Evolutionary conservation across 1,284 basidiomycete genomes (phyloP).

Genomic region (Agroathelia rolfsii): DNA sequence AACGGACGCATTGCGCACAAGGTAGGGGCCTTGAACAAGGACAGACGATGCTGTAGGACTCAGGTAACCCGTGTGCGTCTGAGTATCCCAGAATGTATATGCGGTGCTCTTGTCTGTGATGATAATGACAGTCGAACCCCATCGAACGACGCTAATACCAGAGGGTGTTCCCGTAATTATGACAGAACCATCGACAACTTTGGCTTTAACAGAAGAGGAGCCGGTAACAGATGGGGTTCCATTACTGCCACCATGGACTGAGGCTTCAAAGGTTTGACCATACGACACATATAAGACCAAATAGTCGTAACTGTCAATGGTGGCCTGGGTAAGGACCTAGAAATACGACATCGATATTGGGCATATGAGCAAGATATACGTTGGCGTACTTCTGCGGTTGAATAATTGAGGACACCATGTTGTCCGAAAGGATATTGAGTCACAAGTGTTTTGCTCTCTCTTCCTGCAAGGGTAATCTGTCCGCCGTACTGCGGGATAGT

Average conservation of each 20-base stretch:
- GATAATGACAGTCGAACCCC: slow-evolving; percentile 23
- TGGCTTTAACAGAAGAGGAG: too few species aligned
- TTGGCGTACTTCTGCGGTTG: too few species aligned
- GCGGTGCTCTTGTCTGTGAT: slow-evolving; percentile 50
- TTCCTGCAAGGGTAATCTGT: slow-evolving; percentile 49
- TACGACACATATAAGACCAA: too few species aligned
- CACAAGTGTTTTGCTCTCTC: slow-evolving; percentile 61
- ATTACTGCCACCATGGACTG: too few species aligned
- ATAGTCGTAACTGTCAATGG: too few species aligned
- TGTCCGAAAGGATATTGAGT: slow-evolving; percentile 57
- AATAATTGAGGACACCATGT: slow-evolving; percentile 43
- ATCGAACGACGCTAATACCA: slow-evolving; percentile 22
- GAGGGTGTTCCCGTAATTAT: slow-evolving; percentile 25
- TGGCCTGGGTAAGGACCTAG: too few species aligned
- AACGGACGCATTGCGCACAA: slow-evolving; percentile 39
- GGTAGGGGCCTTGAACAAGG: slow-evolving; percentile 47
- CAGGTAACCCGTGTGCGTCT: slow-evolving; percentile 37
- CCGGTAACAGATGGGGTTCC: too few species aligned
- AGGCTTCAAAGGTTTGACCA: too few species aligned
- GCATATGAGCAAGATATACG: too few species aligned
- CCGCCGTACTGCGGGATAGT: slow-evolving; percentile 42
- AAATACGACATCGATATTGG: too few species aligned
- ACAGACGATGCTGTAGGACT: slow-evolving; percentile 41
- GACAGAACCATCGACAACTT: too few species aligned
- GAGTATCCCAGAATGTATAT: slow-evolving; percentile 45